Conservation (phyloP, 139 green algal genomes). For the Asterochloris sp. region DNA sequence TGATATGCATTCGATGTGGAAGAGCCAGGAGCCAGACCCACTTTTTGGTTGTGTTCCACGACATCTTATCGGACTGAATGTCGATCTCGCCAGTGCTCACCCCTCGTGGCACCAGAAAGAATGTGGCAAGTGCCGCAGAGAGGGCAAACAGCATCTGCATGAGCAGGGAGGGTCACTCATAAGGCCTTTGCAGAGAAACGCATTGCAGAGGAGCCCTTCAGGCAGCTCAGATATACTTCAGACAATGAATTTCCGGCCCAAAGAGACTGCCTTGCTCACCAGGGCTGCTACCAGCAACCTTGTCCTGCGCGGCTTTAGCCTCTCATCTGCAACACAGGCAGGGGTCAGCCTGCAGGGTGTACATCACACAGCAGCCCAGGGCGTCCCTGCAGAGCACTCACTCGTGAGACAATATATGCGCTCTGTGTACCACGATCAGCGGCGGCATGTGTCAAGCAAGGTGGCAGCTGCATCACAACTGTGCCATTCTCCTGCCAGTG, state of each 20-base stretch:
- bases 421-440: too few species aligned
- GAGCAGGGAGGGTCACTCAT: constrained; percentile 1
- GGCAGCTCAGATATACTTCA: too few species aligned
- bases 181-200: background rate
- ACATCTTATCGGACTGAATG: constrained; percentile 58
- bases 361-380: background rate
- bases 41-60: constrained; percentile 58
- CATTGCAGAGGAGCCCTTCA: background rate
- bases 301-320: constrained; percentile 35
- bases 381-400: too few species aligned
- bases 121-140: constrained; percentile 41
- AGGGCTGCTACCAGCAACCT: constrained; percentile 27
- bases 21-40: too few species aligned
- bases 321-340: constrained; percentile 28
- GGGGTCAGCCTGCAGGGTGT: background rate
- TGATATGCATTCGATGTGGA: background rate
- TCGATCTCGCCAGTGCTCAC: constrained; percentile 63
- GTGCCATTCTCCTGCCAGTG: background rate
- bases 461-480: background rate
- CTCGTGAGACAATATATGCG: too few species aligned
- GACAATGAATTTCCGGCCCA: background rate
- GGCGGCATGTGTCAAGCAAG: background rate
- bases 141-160: constrained; percentile 54
- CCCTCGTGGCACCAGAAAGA: constrained; percentile 59
- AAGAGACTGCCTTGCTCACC: background rate